phyloP scores from a whole-genome alignment of 805 yeast genomes.

The Hanseniaspora occidentalis region DNA sequence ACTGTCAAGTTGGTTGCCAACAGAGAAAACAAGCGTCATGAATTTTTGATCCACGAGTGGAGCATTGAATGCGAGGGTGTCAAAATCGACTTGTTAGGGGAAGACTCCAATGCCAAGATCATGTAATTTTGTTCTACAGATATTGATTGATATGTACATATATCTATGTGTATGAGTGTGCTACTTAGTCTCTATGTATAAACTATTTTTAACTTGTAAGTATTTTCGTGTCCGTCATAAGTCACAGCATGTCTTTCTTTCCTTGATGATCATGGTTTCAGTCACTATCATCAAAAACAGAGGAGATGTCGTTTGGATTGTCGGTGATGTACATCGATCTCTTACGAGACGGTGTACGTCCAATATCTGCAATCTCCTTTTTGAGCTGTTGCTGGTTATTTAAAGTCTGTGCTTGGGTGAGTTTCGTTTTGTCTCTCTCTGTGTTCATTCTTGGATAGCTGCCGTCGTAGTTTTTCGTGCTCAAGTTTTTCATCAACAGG shows the following conservation, averaged over 20 bases:
- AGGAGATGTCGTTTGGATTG: not conserved
- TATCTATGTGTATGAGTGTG: too few relatives aligned
- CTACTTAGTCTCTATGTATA: too few relatives aligned
- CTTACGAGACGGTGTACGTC: not conserved
- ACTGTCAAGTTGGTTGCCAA: constrained; percentile 56
- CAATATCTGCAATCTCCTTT: too few relatives aligned
- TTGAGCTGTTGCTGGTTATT: too few relatives aligned
- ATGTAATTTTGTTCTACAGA: too few relatives aligned
- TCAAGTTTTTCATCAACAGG: not conserved
- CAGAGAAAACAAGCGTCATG: constrained; percentile 44
- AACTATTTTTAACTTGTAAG: too few relatives aligned
- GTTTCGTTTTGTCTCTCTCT: not conserved
- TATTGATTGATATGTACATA: too few relatives aligned
- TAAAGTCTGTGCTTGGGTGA: not conserved
- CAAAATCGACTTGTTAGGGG: constrained; percentile 22
- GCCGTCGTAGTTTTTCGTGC: not conserved
- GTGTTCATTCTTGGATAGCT: not conserved
- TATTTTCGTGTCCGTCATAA: too few relatives aligned
- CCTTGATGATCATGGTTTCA: too few relatives aligned
- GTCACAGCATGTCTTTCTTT: too few relatives aligned
- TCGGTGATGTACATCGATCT: not conserved
- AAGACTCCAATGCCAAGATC: not conserved
- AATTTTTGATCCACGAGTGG: constrained; percentile 54
- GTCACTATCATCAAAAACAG: constrained; percentile 1
- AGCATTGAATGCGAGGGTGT: constrained; percentile 37